A percentile compares a stretch with the other conserved stretches of the same genome.
These are phyloP conservation scores for Iberis pinnata DNA, from an alignment of 345 rosid species.

Conservation along the genomic window DNA sequence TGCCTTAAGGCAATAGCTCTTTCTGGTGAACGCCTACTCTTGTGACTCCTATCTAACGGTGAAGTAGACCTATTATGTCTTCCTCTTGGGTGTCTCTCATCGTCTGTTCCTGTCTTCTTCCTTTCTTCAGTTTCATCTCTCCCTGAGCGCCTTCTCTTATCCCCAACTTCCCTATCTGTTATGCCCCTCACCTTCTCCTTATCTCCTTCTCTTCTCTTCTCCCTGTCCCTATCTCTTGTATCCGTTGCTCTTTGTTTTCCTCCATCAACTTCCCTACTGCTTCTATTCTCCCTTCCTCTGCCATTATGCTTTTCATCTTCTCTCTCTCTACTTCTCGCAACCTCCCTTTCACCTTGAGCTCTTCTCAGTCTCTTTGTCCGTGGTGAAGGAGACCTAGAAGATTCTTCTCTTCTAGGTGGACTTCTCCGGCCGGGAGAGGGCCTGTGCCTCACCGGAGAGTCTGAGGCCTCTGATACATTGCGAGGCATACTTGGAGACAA, in stretches of 20 bases:
- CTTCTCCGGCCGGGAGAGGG: constrained; percentile 41
- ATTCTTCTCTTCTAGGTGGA: constrained; percentile 35
- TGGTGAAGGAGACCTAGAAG: constrained; percentile 70
- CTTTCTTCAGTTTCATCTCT: constrained; percentile 51
- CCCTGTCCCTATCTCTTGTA: constrained; percentile 34
- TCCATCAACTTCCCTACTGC: constrained; percentile 27
- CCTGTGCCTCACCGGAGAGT: constrained; percentile 40
- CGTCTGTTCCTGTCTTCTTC: constrained; percentile 44
- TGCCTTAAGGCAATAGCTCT: constrained; percentile 25
- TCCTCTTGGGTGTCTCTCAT: constrained; percentile 44
- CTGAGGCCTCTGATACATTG: constrained; percentile 29
- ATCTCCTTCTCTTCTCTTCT: constrained; percentile 15
- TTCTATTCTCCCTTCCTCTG: constrained; percentile 43
- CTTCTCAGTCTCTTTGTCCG: constrained; percentile 54
- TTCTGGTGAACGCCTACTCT: constrained; percentile 27
- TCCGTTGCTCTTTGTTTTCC: constrained; percentile 9
- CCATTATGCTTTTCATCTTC: constrained; percentile 38
- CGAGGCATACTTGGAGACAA: constrained; percentile 39
- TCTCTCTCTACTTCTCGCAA: constrained; percentile 41
- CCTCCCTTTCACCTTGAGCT: constrained; percentile 45
- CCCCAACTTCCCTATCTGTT: constrained; percentile 36
- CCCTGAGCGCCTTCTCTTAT: constrained; percentile 48
- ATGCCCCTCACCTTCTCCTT: constrained; percentile 27
- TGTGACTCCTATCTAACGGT: constrained; percentile 36
- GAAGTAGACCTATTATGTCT: constrained; percentile 52